Evolutionary conservation across 129 eudicot species (phyloP).

Genomic region (Saposhnikovia divaricata): DNA sequence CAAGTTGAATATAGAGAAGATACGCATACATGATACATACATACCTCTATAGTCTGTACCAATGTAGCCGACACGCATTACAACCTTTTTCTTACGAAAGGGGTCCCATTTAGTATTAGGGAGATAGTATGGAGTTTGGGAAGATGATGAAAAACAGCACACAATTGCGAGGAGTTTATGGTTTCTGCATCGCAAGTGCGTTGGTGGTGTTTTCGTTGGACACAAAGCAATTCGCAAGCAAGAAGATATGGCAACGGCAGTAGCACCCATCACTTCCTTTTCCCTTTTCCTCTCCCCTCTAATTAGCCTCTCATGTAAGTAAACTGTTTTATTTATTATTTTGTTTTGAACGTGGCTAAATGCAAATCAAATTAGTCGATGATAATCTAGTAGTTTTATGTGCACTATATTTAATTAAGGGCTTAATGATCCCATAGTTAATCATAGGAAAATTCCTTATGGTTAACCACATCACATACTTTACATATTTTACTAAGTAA

Average conservation of each 20-base stretch:
- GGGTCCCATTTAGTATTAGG: constrained; percentile 43
- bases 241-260: background rate
- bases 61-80: constrained; percentile 93
- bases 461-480: too few relatives aligned
- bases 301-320: too few relatives aligned
- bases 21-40: background rate
- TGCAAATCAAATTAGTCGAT: too few relatives aligned
- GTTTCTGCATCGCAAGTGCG: constrained; percentile 14
- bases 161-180: constrained; percentile 11
- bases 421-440: too few relatives aligned
- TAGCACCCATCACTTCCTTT: too few relatives aligned
- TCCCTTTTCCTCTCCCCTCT: too few relatives aligned
- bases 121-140: background rate
- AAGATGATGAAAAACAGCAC: constrained; percentile 32
- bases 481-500: too few relatives aligned
- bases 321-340: too few relatives aligned
- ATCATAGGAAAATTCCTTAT: too few relatives aligned
- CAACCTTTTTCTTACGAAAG: constrained; percentile 83
- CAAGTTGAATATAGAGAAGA: background rate
- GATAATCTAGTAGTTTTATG: too few relatives aligned
- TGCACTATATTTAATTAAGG: too few relatives aligned
- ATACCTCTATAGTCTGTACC: constrained; percentile 83
- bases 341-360: too few relatives aligned
- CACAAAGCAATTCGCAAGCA: constrained; percentile 30
- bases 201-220: constrained; percentile 32